Conservation (phyloP, 2,329 filamentous ascomycete genomes). For the Metarhizium guizhouense region DNA sequence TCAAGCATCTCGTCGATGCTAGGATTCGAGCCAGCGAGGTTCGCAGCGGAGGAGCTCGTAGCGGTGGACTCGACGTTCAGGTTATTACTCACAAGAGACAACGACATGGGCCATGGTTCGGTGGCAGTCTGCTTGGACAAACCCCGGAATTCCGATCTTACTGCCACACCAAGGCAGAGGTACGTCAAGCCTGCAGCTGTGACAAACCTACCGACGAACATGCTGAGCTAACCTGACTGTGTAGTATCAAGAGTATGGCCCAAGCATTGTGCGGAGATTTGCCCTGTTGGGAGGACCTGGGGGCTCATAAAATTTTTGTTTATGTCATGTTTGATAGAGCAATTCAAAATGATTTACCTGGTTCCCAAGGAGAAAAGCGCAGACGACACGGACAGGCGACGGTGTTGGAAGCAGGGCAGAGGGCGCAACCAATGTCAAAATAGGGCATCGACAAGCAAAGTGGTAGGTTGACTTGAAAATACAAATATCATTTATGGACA, state of each 20-base stretch:
- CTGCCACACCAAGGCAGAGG: conserved; percentile 85
- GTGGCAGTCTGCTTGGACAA: conserved; percentile 89
- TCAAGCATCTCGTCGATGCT: conserved; percentile 89
- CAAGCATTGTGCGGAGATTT: conserved; percentile 90
- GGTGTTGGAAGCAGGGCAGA: neutral
- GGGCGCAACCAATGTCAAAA: neutral
- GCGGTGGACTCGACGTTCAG: conserved; percentile 89
- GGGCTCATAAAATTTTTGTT: conserved; percentile 46
- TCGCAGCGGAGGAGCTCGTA: conserved; percentile 83
- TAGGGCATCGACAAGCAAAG: neutral
- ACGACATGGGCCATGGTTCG: conserved; percentile 96
- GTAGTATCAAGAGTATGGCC: conserved; percentile 90
- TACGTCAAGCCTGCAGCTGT: conserved; percentile 21
- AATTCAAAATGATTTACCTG: neutral
- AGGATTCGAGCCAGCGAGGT: conserved; percentile 88
- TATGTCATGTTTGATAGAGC: neutral
- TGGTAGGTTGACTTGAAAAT: neutral
- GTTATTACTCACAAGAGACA: conserved; percentile 97
- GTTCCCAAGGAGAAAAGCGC: neutral
- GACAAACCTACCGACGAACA: too few relatives aligned
- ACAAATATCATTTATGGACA: neutral
- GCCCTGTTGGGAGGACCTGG: conserved; percentile 88
- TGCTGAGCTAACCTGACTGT: conserved; percentile 14
- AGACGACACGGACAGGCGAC: neutral
- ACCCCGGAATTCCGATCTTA: conserved; percentile 98